A percentile compares a stretch with the other conserved stretches of the same genome.
These are phyloP conservation scores for Candida rishiriensis DNA, from an alignment of 805 yeast species.

Conservation along the genomic window DNA sequence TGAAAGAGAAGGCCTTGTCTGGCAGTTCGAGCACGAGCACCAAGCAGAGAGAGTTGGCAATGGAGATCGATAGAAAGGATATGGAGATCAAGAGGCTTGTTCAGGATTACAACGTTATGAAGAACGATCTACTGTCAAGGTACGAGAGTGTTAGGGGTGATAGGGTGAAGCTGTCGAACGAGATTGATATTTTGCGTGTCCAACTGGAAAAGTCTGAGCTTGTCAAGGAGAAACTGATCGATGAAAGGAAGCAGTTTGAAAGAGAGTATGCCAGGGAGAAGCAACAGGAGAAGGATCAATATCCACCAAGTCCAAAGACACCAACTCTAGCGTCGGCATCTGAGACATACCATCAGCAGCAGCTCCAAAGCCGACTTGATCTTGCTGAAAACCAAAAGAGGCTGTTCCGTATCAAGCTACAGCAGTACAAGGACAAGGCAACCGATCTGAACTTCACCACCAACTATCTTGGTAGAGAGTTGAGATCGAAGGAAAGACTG, in stretches of 20 bases:
- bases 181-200: conserved; percentile 24
- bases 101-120: conserved; percentile 29
- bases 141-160: conserved; percentile 22
- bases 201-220: conserved; percentile 16
- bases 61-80: conserved; percentile 13
- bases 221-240: conserved; percentile 13
- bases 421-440: conserved; percentile 35
- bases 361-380: conserved; percentile 8
- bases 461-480: conserved; percentile 27
- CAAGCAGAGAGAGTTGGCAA: conserved; percentile 3
- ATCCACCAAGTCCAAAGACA: conserved; percentile 24
- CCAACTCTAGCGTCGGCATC: conserved; percentile 11
- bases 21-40: background rate
- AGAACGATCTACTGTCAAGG: conserved; percentile 27
- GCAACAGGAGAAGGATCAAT: background rate
- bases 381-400: conserved; percentile 38
- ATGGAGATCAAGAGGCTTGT: conserved; percentile 16
- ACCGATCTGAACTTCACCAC: conserved; percentile 34
- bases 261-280: conserved; percentile 1
- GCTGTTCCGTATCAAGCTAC: conserved; percentile 43
- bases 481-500: conserved; percentile 22
- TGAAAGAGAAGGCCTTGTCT: conserved; percentile 8
- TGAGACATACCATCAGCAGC: background rate
- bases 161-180: conserved; percentile 24
- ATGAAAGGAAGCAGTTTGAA: conserved; percentile 6